Evolutionary conservation across 768 basidiomycete species (phyloP), one percentile per base, ranked within the genome.

Genomic region (Lentinula sp.): DNA sequence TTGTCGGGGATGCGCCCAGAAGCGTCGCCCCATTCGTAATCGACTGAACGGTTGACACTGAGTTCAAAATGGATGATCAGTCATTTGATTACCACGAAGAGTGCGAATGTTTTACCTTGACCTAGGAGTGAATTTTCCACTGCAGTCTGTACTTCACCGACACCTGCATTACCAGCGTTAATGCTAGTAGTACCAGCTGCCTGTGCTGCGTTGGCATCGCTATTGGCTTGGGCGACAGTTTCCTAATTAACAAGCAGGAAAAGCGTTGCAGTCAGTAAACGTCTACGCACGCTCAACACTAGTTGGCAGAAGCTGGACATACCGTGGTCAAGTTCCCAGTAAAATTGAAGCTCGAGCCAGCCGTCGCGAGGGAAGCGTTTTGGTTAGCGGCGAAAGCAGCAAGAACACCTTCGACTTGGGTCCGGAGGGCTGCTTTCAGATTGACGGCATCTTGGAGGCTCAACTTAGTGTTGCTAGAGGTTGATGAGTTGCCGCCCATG

Each of bases 91-190:
- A 18, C 31, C 8, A 32, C n/a, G 1, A 21, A 21, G 15, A 58
- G n/a, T 13, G 13, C 23, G 28, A n/a, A 31, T 10, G n/a, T 59
- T 64, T 31, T 60, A 68, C 67, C 46, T 43, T 60, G 59, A 15
- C 68, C 68, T 28, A 68, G 62, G 42, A 68, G 65, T 11, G 63
- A 62, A 53, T 67, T 57, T 63, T 67, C 65, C 18, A 63, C 63
- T 31, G 62, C 66, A 53, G 68, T 68, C 53, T 66, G 56, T 57
- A 60, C 60, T 40, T 49, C 37, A 43, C 61, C 65, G 23, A 68
- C 68, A 56, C 68, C 68, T 39, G 66, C 68, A 59, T 68, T 68
- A 43, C 68, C 68, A 49, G 62, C 43, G 59, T 68, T 68, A 58
- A 68, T 64, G 32, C 66, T 64, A 18, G 66, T 68, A 3, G 57